Percentiles rank a stretch among this genome's conserved stretches.
These are phyloP conservation scores for Multifurca ochricompacta DNA, from an alignment of 768 basidiomycete genomes.

Conservation along the genomic window DNA sequence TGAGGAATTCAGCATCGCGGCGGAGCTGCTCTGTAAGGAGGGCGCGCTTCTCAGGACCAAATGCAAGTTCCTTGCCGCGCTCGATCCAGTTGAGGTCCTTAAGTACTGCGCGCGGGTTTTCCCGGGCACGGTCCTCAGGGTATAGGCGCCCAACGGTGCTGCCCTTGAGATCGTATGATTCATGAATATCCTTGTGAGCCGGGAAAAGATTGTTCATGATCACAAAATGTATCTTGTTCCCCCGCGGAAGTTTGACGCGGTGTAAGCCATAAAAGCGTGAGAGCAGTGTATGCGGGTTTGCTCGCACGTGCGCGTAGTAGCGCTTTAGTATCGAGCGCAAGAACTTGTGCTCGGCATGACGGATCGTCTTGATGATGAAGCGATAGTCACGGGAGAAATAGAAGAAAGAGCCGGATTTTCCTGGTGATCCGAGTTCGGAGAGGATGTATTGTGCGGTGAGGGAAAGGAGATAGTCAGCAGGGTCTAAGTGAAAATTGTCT, in stretches of 20 bases:
- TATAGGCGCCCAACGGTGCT: constrained; percentile 86
- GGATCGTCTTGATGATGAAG: constrained; percentile 99
- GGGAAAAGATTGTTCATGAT: constrained; percentile 99
- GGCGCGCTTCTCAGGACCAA: constrained; percentile 95
- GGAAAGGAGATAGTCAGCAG: constrained; percentile 94
- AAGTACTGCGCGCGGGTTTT: constrained; percentile 82
- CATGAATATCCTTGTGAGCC: constrained; percentile 93
- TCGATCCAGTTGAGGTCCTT: constrained; percentile 98
- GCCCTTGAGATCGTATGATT: constrained; percentile 96
- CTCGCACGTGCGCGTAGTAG: constrained; percentile 80
- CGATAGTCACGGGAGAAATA: constrained; percentile 98
- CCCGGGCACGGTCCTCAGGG: constrained; percentile 66
- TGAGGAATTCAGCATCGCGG: constrained; percentile 81
- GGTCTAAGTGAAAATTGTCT: constrained; percentile 90
- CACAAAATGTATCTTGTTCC: constrained; percentile 96
- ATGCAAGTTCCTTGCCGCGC: constrained; percentile 62
- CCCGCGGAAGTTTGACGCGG: constrained; percentile 90
- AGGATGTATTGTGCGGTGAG: constrained; percentile 97
- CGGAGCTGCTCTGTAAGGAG: constrained; percentile 85
- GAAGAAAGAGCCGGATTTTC: constrained; percentile 98
- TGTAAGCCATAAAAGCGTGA: constrained; percentile 96
- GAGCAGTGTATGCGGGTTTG: constrained; percentile 88
- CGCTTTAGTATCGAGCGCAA: constrained; percentile 73
- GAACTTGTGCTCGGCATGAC: constrained; percentile 90
- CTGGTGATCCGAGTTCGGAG: constrained; percentile 94